Evolutionary conservation across 768 basidiomycete species (phyloP), one percentile per base, ranked within the genome.

Genomic region (Candolleomyces eurysporus): DNA sequence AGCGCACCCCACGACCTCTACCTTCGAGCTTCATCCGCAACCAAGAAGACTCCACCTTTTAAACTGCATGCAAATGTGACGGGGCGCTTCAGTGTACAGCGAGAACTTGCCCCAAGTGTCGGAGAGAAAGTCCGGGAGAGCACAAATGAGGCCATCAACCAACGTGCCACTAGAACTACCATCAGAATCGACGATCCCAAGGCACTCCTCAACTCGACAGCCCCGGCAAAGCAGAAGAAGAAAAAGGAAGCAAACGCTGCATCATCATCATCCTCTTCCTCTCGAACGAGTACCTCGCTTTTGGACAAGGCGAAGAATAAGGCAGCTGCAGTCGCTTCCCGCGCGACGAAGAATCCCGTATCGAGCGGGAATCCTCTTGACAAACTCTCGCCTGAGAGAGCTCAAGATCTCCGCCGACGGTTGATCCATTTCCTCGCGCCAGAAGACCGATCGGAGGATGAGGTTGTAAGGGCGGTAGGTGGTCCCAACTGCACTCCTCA

Each of bases 51-150:
- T 64, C 82, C 84, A 0, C 86, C 89, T 1, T 81, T 92, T 65
- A 91, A 89, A 70, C 82, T 89, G 19, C 83, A 87, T 65, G 91
- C 89, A 63, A 86, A 85, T 65, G 84, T 93, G 48, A 78, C 83
- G n/a, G 89, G 89, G 42, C 91, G 88, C 71, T 84, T 90, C 69
- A 78, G 76, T 40, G 84, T 92, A 56, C 85, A 86, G 54, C 84
- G 83, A 53, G 81, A 90, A 66, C 79, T 90, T 40, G 82, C 76
- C 7, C 65, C 77, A 66, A 60, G 78, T 66, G 71, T 83, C 67
- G 71, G 81, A 48, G 76, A 75, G 61, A 78, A 74, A 63, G 69
- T 83, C 61, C 76, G 78, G 74, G 71, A 84, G 75, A 76, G 76
- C 63, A 77, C 82, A 56, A 63, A 75, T 64, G 68, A 78, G 67